Evolutionary conservation across 2,329 filamentous ascomycete species (phyloP), one percentile per base, ranked within the genome.

Genomic region (Alternaria viburni): DNA sequence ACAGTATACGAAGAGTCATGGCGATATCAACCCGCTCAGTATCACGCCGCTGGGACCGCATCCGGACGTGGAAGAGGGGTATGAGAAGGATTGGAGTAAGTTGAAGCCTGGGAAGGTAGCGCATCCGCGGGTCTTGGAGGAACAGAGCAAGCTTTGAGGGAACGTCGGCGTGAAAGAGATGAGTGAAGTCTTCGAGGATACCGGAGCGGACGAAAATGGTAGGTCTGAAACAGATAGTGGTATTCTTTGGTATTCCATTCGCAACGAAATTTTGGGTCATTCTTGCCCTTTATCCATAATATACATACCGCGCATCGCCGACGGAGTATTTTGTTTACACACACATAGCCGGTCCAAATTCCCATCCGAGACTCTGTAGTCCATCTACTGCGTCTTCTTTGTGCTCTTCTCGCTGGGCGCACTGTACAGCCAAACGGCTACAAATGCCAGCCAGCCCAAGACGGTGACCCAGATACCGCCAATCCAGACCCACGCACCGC

Each of bases 401-500:
- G 72, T 69, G 60, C 65, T 75, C 76, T 83, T 84, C 74, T 84
- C 84, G 56, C 82, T 79, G 10, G 90, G 89, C 69, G 86, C 88
- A 73, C 88, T 89, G 79, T 89, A 99, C 80, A 99, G 84, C 96
- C 96, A 99, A 36, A 98, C 75, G 13, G 89, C 88, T 56, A 93
- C 92, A 81, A 99, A 98, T 0, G 84, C 88, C 66, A 98, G 69
- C 87, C 94, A 99, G 8, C 93, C 96, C 11, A 84, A 85, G 59
- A 97, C 87, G 3, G 96, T 97, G 54, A 90, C 90, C 78, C 88
- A 91, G 64, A 98, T 92, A 63, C 96, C 95, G 0, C 90, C 87
- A 76, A 99, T 92, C 93, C 95, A 98, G 11, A 95, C 93, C 92
- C 93, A 98, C 4, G 93, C 95, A 45, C 90, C 94, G 65, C 88